Percentiles rank a stretch among this genome's conserved stretches.
Conservation (phyloP, 495 filamentous ascomycete species). For the Elasticomyces elasticus region DNA sequence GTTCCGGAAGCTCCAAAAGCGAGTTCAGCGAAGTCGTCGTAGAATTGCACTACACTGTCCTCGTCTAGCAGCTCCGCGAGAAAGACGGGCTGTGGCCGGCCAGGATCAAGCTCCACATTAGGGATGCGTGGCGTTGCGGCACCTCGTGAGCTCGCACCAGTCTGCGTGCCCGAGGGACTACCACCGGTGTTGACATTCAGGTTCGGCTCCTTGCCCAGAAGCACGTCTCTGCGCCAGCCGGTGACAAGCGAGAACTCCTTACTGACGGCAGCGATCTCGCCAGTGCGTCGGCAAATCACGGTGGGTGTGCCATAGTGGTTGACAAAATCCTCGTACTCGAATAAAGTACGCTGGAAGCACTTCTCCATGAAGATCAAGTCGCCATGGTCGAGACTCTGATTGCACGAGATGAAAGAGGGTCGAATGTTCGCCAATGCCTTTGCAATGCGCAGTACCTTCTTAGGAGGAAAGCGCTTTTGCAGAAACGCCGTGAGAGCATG, state of each 20-base stretch:
- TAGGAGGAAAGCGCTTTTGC: slow-evolving; percentile 59
- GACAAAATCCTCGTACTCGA: slow-evolving; percentile 87
- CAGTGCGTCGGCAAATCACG: slow-evolving; percentile 81
- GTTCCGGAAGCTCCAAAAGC: slow-evolving; percentile 85
- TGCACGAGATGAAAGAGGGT: slow-evolving; percentile 84
- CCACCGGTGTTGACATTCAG: slow-evolving; percentile 71
- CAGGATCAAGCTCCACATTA: slow-evolving; percentile 10
- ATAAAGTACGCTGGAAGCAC: slow-evolving; percentile 84
- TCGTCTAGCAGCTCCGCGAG: slow-evolving; percentile 89
- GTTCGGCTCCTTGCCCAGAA: slow-evolving; percentile 81
- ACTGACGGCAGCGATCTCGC: slow-evolving; percentile 81
- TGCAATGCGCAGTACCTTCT: slow-evolving; percentile 66
- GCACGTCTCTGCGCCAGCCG: slow-evolving; percentile 85
- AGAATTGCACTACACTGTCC: slow-evolving; percentile 85
- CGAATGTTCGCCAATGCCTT: slow-evolving; percentile 81
- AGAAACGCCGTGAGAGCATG: slow-evolving; percentile 79
- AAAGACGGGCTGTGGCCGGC: slow-evolving; percentile 62
- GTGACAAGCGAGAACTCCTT: slow-evolving; percentile 93
- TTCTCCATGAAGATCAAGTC: slow-evolving; percentile 97
- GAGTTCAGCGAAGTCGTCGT: slow-evolving; percentile 85
- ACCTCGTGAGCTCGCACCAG: slow-evolving; percentile 29
- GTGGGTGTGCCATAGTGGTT: slow-evolving; percentile 78
- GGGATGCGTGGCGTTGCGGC: slow-evolving; percentile 40
- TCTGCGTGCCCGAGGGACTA: slow-evolving; percentile 24
- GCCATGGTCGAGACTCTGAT: slow-evolving; percentile 66